Conservation (phyloP, 139 green algal genomes). For the Chlorella sp. region DNA sequence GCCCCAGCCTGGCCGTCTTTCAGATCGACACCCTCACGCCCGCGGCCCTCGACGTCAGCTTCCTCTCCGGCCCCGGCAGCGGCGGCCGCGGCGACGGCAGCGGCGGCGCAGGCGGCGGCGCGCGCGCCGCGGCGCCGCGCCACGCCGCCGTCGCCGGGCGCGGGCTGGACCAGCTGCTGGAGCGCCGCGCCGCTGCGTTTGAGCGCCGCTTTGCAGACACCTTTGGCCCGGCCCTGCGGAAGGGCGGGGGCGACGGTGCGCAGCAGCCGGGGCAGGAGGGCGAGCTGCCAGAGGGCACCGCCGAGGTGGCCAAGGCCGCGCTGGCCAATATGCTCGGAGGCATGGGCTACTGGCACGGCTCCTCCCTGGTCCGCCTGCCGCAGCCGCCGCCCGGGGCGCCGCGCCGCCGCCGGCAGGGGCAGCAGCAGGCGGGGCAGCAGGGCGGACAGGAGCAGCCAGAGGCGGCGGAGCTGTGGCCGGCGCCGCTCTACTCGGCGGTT, state of each 20-base stretch:
- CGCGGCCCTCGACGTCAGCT: conserved; percentile 58
- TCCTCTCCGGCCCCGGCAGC: conserved; percentile 31
- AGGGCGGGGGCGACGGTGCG: too few relatives aligned
- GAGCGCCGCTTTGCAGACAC: conserved; percentile 18
- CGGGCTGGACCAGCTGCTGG: conserved; percentile 10
- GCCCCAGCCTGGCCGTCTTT: conserved; percentile 63
- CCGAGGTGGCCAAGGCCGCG: conserved; percentile 60
- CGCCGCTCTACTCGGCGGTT: conserved; percentile 69
- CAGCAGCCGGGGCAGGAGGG: neutral
- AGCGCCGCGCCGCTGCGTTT: neutral
- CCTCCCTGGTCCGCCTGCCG: conserved; percentile 54
- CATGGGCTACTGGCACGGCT: conserved; percentile 93
- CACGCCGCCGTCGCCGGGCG: conserved; percentile 1
- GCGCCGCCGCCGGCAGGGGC: too few relatives aligned
- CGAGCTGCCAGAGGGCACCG: conserved; percentile 1
- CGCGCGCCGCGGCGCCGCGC: neutral
- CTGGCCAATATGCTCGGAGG: conserved; percentile 92
- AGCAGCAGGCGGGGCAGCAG: too few relatives aligned
- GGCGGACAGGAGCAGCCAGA: too few relatives aligned
- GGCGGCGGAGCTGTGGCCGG: conserved; percentile 2
- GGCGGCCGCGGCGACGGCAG: neutral
- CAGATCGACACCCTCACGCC: conserved; percentile 64
- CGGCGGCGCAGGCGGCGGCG: neutral
- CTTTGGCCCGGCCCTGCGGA: neutral
- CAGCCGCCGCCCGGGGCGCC: neutral